Evolutionary conservation across 2,329 filamentous ascomycete species (phyloP), one percentile per base, ranked within the genome.

Genomic region (Fusarium verrucosum): DNA sequence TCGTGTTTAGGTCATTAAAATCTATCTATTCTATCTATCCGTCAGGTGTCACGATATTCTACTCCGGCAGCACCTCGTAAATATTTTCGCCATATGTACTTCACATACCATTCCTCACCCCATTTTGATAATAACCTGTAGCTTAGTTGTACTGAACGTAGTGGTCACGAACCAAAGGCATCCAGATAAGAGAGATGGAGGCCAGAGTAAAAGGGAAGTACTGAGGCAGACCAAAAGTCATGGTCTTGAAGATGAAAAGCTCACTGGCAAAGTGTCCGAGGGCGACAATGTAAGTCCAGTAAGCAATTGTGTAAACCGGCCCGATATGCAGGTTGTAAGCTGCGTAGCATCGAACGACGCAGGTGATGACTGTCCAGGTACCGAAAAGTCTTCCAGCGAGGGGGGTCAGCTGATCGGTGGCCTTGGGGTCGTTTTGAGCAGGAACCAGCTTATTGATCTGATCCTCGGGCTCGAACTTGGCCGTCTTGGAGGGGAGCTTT

Each of bases 311-410:
- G 77, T 96, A 97, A 51, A 94, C 82, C 40, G 85, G 83, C 1
- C 86, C 85, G 60, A 92, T 83, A 66, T 87, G 82, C 64, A 96
- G 87, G 76, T 96, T 83, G 79, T 96, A 96, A 30, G 92, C 91
- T 6, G 92, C 92, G 74, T 96, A 96, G 67, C 93, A 80, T 49
- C 94, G 87, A 40, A 96, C 84, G 46, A 96, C 80, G 57, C 88
- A 86, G 7, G 90, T 89, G 57, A 96, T 82, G 56, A 94, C 84
- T 0, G 94, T 96, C 89, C 93, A 97, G 26, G 92, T 95, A 50
- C 91, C 93, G 76, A 96, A 96, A 19, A 92, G 88, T 65, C 92
- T 89, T 23, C 89, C 89, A 11, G 88, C 89, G 26, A 97, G 86
- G 7, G 90, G 87, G 7, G 91, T 94, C 53, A 92, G 86, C 76